A percentile compares a stretch with the other conserved stretches of the same genome.
phyloP scores from a whole-genome alignment of 192 early-diverging fungal genomes.

The Coemansia sp. region DNA sequence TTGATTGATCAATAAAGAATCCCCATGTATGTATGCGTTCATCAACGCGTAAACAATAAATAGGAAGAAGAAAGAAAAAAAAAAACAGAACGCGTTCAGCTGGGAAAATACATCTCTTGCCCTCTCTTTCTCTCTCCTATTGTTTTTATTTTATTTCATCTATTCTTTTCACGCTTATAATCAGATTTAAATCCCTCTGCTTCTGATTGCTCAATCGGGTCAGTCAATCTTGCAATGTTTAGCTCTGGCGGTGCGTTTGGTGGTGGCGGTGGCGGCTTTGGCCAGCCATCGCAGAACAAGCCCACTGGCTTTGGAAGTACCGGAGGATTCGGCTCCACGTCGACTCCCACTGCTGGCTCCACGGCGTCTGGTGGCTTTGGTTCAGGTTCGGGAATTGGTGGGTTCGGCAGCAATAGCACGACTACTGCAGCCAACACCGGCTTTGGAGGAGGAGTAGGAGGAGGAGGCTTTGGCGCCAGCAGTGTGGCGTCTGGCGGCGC shows the following conservation, averaged over 20 bases:
- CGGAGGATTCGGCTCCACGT: conserved; percentile 16
- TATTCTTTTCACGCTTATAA: no score
- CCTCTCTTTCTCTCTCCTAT: no score
- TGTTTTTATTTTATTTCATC: no score
- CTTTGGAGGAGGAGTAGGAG: conserved; percentile 31
- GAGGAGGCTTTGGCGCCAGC: conserved; percentile 14
- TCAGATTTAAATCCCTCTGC: no score
- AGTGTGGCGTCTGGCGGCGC: background rate
- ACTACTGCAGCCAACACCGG: conserved; percentile 29
- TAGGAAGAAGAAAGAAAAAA: no score
- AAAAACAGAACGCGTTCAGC: no score
- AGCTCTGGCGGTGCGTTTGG: conserved; percentile 34
- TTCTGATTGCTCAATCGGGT: no score
- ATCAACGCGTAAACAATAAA: no score
- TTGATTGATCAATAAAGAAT: no score
- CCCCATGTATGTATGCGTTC: no score
- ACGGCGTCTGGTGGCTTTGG: conserved; percentile 17
- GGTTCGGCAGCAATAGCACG: conserved; percentile 18
- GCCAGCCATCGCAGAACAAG: conserved; percentile 12
- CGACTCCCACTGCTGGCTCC: conserved; percentile 8
- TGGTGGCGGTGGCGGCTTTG: conserved; percentile 23
- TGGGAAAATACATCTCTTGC: no score
- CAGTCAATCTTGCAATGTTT: conserved; percentile 24
- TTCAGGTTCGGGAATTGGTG: conserved; percentile 14
- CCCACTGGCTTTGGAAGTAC: conserved; percentile 7